phyloP scores from a whole-genome alignment of 176 grass and related monocot genomes.

The Musa schizocarpa region DNA sequence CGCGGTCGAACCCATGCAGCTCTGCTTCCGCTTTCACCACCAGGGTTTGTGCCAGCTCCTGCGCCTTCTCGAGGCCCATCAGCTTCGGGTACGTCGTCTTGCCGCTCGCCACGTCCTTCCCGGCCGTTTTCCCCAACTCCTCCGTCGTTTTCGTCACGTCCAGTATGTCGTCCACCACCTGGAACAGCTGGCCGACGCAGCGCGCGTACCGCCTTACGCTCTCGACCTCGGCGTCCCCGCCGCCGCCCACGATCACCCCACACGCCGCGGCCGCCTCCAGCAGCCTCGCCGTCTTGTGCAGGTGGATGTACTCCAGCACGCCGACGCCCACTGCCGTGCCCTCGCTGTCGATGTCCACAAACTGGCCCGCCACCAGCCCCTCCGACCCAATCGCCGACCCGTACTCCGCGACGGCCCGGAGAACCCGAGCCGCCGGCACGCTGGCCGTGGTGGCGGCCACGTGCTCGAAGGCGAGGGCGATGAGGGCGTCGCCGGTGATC shows the following conservation, averaged over 20 bases:
- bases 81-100: slow-evolving; percentile 47
- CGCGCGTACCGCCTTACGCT: slow-evolving; percentile 29
- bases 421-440: slow-evolving; percentile 16
- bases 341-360: slow-evolving; percentile 31
- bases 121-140: slow-evolving; percentile 41
- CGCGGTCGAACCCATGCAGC: slow-evolving; percentile 27
- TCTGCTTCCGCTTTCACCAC: slow-evolving; percentile 22
- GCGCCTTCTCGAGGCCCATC: slow-evolving; percentile 25
- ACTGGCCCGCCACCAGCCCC: slow-evolving; percentile 34
- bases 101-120: slow-evolving; percentile 34
- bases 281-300: slow-evolving; percentile 40
- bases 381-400: slow-evolving; percentile 11
- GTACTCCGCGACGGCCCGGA: slow-evolving; percentile 31
- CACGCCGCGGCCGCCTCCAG: slow-evolving; percentile 34
- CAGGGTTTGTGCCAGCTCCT: slow-evolving; percentile 22
- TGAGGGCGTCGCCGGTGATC: slow-evolving; percentile 38
- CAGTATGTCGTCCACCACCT: slow-evolving; percentile 49
- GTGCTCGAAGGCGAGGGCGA: slow-evolving; percentile 43
- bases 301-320: slow-evolving; percentile 41
- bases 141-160: slow-evolving; percentile 40
- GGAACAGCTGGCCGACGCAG: slow-evolving; percentile 25
- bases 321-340: slow-evolving; percentile 8
- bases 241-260: slow-evolving; percentile 30
- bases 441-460: not conserved
- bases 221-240: slow-evolving; percentile 4